A percentile compares a stretch with the other conserved stretches of the same genome.
phyloP scores from a whole-genome alignment of 75 land plant genomes.

The Adiantum capillusveneris region DNA sequence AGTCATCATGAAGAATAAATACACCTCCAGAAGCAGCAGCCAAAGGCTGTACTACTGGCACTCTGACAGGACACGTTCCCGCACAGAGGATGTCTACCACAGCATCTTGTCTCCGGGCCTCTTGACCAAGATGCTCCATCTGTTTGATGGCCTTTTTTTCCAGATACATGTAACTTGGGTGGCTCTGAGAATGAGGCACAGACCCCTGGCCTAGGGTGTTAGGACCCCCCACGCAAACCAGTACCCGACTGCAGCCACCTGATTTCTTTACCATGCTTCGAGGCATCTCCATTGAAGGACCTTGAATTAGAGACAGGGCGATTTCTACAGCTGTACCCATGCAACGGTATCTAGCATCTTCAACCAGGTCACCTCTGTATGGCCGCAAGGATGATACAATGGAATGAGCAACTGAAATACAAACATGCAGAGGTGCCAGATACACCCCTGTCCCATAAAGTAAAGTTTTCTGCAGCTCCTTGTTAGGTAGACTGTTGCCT shows the following conservation, averaged over 20 bases:
- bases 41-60: constrained; percentile 84
- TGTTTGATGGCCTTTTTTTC: constrained; percentile 82
- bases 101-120: constrained; percentile 63
- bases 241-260: constrained; percentile 81
- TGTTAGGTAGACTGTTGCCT: constrained; percentile 54
- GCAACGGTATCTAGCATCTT: constrained; percentile 80
- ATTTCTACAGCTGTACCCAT: constrained; percentile 91
- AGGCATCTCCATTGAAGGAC: constrained; percentile 71
- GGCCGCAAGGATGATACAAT: constrained; percentile 88
- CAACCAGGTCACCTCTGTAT: constrained; percentile 51
- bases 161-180: constrained; percentile 89
- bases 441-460: constrained; percentile 95
- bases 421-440: constrained; percentile 79
- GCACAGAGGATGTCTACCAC: constrained; percentile 93
- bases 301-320: constrained; percentile 89
- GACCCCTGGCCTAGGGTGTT: constrained; percentile 95
- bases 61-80: constrained; percentile 95
- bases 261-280: constrained; percentile 66
- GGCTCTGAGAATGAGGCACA: constrained; percentile 72
- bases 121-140: constrained; percentile 85
- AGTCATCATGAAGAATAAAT: constrained; percentile 89
- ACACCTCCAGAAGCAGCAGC: constrained; percentile 94
- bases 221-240: constrained; percentile 93
- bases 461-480: constrained; percentile 72
- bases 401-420: constrained; percentile 62